phyloP scores from a whole-genome alignment of 1,284 basidiomycete species.

The Termitomyces sp. region DNA sequence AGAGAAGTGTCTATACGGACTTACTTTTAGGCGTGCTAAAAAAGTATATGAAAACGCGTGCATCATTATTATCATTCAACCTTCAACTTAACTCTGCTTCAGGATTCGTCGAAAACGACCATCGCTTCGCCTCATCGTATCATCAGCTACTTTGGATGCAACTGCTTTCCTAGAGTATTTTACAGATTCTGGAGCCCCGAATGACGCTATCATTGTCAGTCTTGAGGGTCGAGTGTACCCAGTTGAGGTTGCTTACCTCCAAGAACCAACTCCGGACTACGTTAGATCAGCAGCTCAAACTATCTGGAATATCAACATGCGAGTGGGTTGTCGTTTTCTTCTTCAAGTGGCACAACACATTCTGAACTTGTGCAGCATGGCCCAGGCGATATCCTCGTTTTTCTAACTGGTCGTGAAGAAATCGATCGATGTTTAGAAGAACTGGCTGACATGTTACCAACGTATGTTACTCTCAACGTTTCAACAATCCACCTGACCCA shows the following conservation, averaged over 20 bases:
- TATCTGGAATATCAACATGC: conserved; percentile 81
- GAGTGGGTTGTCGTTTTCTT: conserved; percentile 42
- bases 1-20: conserved; percentile 92
- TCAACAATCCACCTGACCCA: conserved; percentile 9
- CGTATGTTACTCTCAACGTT: conserved; percentile 40
- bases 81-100: conserved; percentile 21
- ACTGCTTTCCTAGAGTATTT: conserved; percentile 88
- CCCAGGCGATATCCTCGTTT: conserved; percentile 88
- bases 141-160: conserved; percentile 94
- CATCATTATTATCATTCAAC: conserved; percentile 9
- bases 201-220: conserved; percentile 77
- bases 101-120: conserved; percentile 88
- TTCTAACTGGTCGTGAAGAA: conserved; percentile 95
- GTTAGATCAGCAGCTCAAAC: conserved; percentile 80
- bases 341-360: background rate
- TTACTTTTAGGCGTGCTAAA: conserved; percentile 89
- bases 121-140: conserved; percentile 84
- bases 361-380: conserved; percentile 43
- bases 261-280: conserved; percentile 77
- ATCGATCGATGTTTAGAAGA: conserved; percentile 86
- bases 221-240: conserved; percentile 92
- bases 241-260: conserved; percentile 77
- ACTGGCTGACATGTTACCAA: conserved; percentile 72
- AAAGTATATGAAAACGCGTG: conserved; percentile 69
- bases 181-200: conserved; percentile 43